Evolutionary conservation across 306 rosid genomes (phyloP), one percentile per base, ranked within the genome.

Genomic region (Dalbergia cultrata): DNA sequence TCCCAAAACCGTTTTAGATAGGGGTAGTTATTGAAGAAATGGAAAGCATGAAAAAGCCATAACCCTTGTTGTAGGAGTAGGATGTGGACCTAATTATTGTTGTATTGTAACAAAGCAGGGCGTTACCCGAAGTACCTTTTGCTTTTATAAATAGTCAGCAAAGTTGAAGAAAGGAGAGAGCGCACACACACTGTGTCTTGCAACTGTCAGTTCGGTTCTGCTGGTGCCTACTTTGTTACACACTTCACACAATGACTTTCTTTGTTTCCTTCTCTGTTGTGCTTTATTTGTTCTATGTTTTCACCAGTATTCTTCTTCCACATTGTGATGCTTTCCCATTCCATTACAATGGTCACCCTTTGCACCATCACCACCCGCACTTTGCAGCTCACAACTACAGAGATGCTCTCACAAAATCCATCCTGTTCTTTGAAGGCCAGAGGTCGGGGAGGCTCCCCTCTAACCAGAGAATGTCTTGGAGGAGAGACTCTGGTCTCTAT

Each of bases 361-460:
- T n/a, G 63, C 83, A 57, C 74, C 89, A 71, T 47, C 75, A 41
- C 81, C 93, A 70, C 80, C 88, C 90, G 64, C 97, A 65, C n/a
- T 57, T 85, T 11, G 88, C 98, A 70, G 57, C 72, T 8, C 99
- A 95, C 37, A 91, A 95, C 82, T 95, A 95, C 88, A 83, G 88
- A 85, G 99, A 95, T 41, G 99, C 99, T 13, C 95, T 95, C 80
- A 77, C 97, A 72, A 95, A 95, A 75, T 91, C 94, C 19, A 93
- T 95, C 47, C 83, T 95, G 79, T 95, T 86, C 79, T 93, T 93
- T 53, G 95, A 95, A 77, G 99, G 97, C 31, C 99, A 95, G 84
- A 88, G 99, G 81, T 95, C 99, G 0, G 99, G 97, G 47, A 95
- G 53, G 77, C 97, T 95, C 72, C 97, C 99, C 73, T 14, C 93